Base-by-base conservation (phyloP, 495 filamentous ascomycete genomes). In the Lichenothelia convexa region DNA sequence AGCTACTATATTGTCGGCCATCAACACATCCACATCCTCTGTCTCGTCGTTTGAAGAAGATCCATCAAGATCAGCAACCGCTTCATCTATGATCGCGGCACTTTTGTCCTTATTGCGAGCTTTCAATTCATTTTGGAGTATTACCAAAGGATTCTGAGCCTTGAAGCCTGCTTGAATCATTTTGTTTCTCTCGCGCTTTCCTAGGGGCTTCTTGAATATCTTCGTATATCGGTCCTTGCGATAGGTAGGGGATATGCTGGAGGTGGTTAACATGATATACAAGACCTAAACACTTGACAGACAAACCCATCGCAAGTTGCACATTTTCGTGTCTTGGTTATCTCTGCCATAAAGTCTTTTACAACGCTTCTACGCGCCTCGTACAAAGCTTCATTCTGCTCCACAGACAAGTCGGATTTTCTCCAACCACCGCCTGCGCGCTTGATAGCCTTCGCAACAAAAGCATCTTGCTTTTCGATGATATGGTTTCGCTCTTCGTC, bases 171-270 rank as follows among this genome's bases (percentile, higher is more conserved):
- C 67, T 41, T 78, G 71, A 2, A 67, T 51, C 73, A 89, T 93
- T 22, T 74, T 67, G 7, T 71, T 67, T 46, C 66, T 71, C 4
- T 80, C 69, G 53, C 87, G 93, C 17, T 61, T 47, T 18, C 59
- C 55, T 27, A 95, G 56, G 4, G 77, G 64, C 48, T 83, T 87
- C 46, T 85, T 73, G 56, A 94, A 99, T 36, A 99, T 89, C 56
- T 94, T 95, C 44, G 78, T 75, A 50, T 67, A 85, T 18, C 75
- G 68, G 43, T 95, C 86, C 48, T 87, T 91, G 45, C 84, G 71
- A 55, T 78, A 94, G 4, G 55, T 60, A 15, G 84, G 83, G 17
- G 49, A 55, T 34, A 56, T 45, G 12, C 71, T n/a, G n/a, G n/a
- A n/a, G n/a, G n/a, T n/a, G n/a, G n/a, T n/a, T n/a, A n/a, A n/a